Evolutionary conservation across 148 eudicot species (phyloP), one percentile per base, ranked within the genome.

Genomic region (Rhododendron vialii): DNA sequence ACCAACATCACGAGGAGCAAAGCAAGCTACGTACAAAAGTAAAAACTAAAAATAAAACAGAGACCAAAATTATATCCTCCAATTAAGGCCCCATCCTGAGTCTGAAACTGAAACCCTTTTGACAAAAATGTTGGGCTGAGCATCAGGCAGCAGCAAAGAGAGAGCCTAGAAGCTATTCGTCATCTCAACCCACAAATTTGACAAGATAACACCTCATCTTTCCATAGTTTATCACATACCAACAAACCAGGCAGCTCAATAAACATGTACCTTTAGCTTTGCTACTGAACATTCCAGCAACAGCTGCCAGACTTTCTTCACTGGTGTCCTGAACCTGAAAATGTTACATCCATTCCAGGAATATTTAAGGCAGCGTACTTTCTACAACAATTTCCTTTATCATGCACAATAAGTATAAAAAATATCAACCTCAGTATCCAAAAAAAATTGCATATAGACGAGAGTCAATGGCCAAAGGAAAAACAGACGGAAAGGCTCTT

Each of bases 221-320:
- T 83, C 61, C 38, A 30, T 50, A 36, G 36, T 48, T 48, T 24
- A 50, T 71, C 22, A 33, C 22, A 20, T 76, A 33, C 41, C 36
- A 33, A 55, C 15, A 36, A 75, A 76, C n/a, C 73, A 35, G 18
- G 81, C 73, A 84, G 71, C 45, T 84, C 63, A 84, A 57, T 35
- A 74, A 24, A 69, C 76, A 36, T 7, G 1, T 87, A 95, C 99
- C 99, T 92, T 95, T 97, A 76, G 99, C 98, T 92, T 97, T 97
- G 88, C 99, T 97, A 88, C 93, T 97, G 86, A 97, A 97, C 99
- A 97, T 97, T 91, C 99, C 99, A 73, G 99, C 99, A 88, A 97
- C 98, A 88, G 99, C 99, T 48, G 98, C 96, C 90, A 97, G 89
- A 89, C 98, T 95, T 89, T 97, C 99, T 88, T 97, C 98, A 87